Conservation (phyloP, 306 rosid species). For the Oxytropis ochrocephala region DNA sequence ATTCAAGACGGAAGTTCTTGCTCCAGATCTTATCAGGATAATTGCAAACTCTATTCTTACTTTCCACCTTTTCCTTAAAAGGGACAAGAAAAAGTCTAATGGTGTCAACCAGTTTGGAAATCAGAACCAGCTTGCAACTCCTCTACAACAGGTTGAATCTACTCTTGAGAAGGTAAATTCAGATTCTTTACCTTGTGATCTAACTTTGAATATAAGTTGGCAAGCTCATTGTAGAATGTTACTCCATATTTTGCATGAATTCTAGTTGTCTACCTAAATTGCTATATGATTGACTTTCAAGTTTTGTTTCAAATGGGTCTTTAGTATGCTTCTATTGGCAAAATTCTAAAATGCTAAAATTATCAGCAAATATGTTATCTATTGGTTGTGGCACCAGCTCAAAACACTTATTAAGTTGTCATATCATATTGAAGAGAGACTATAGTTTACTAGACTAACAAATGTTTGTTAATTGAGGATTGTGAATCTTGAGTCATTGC, state of each 20-base stretch:
- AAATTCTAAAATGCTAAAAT: neutral
- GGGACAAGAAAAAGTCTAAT: no score
- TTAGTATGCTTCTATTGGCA: neutral
- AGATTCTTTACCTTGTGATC: slow-evolving; percentile 5
- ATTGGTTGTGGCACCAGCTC: neutral
- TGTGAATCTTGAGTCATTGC: no score
- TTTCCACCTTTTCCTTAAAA: slow-evolving; percentile 56
- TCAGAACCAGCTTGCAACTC: no score
- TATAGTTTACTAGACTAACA: no score
- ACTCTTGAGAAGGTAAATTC: no score
- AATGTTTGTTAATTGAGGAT: no score
- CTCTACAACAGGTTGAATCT: no score
- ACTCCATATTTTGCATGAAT: neutral
- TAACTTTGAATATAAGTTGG: neutral
- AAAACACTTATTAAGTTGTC: no score
- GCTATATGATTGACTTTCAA: neutral
- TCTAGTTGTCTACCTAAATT: neutral
- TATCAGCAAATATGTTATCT: neutral
- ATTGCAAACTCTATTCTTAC: slow-evolving; percentile 73
- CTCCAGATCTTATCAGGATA: slow-evolving; percentile 62
- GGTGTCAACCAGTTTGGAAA: no score
- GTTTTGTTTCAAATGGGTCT: neutral
- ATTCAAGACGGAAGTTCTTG: slow-evolving; percentile 50
- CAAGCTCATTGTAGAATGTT: slow-evolving; percentile 2
- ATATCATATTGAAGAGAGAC: no score